Evolutionary conservation across 306 rosid species (phyloP).

Genomic region (Notholithocarpus densiflorus): DNA sequence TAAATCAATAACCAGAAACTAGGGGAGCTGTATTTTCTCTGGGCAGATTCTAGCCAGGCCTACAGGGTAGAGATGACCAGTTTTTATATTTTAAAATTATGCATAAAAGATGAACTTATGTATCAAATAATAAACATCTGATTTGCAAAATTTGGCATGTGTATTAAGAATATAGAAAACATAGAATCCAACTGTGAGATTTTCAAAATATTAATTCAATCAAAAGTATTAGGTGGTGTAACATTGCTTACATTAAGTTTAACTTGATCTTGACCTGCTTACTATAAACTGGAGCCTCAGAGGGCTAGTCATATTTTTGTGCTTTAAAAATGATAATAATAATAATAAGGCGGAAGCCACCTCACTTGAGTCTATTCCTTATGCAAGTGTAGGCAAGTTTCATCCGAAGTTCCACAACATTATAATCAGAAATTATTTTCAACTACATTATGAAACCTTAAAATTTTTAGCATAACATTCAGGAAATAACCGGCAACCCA

Average conservation of each 20-base stretch:
- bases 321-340: no score
- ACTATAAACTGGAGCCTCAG: not conserved
- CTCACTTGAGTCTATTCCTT: not conserved
- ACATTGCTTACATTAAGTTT: no score
- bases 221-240: no score
- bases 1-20: not conserved
- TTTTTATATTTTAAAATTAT: not conserved
- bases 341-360: not conserved
- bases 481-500: no score
- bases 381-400: not conserved
- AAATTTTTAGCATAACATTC: no score
- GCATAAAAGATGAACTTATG: no score
- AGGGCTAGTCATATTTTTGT: not conserved
- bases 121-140: no score
- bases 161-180: no score
- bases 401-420: not conserved
- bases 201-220: no score
- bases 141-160: no score
- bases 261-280: not conserved
- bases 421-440: not conserved
- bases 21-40: not conserved
- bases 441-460: no score
- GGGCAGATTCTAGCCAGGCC: not conserved
- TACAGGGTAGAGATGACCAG: not conserved
- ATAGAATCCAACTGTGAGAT: no score